A percentile compares a stretch with the other conserved stretches of the same genome.
Evolutionary conservation across 2,329 filamentous ascomycete species (phyloP).

Genomic region (Coniochaeta ligniaria): DNA sequence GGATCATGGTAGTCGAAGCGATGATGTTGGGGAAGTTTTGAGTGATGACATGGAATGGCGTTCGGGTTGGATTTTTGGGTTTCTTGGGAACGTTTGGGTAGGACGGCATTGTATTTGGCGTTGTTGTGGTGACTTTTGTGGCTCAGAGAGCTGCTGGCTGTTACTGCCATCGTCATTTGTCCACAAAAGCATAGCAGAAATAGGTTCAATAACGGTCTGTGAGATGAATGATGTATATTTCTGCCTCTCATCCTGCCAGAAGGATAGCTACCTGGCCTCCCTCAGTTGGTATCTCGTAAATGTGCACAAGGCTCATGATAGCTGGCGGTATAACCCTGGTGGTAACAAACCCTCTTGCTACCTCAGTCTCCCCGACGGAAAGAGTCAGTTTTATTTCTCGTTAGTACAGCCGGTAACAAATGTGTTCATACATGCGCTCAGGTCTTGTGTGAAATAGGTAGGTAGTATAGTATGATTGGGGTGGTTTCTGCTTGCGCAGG

Average conservation of each 20-base stretch:
- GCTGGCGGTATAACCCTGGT: no score
- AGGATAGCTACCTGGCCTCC: not conserved
- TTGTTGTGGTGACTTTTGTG: not conserved
- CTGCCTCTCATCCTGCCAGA: not conserved
- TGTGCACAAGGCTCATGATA: no score
- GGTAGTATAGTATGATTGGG: not conserved
- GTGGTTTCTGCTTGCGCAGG: not conserved
- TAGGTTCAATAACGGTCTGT: not conserved
- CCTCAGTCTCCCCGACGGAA: no score
- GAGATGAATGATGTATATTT: not conserved
- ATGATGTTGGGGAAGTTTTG: not conserved
- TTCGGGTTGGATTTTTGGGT: not conserved
- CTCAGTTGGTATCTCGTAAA: not conserved
- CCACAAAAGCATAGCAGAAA: no score
- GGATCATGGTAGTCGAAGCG: not conserved
- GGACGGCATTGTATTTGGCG: conserved; percentile 1
- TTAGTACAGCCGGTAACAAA: no score
- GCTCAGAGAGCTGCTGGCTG: not conserved
- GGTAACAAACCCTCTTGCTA: no score
- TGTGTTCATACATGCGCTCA: not conserved
- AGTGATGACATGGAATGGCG: not conserved
- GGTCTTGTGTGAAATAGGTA: not conserved
- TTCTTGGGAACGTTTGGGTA: not conserved
- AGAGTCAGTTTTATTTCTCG: no score
- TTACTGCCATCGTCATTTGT: not conserved